Evolutionary conservation across 805 yeast species (phyloP).

Genomic region (Nakazawaea molendinolei): DNA sequence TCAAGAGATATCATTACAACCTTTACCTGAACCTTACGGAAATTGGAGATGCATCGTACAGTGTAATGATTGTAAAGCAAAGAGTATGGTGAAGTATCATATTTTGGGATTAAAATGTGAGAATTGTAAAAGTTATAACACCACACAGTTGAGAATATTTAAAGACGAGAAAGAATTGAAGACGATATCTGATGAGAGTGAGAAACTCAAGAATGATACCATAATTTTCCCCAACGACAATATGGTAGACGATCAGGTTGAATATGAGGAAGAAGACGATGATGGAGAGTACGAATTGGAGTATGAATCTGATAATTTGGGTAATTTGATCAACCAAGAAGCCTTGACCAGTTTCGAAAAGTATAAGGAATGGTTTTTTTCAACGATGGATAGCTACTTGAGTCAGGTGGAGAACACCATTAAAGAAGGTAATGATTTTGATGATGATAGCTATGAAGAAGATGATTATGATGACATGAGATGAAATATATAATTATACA

Average conservation of each 20-base stretch:
- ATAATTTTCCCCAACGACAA: not conserved
- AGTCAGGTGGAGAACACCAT: not conserved
- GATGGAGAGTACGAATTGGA: constrained; percentile 3
- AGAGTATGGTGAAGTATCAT: constrained; percentile 69
- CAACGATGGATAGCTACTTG: constrained; percentile 9
- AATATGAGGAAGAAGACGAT: not conserved
- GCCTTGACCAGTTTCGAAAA: constrained; percentile 9
- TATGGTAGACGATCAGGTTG: not conserved
- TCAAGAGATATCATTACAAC: constrained; percentile 70
- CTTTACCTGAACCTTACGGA: constrained; percentile 73
- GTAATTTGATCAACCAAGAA: constrained; percentile 3
- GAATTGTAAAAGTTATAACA: constrained; percentile 83
- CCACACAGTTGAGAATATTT: constrained; percentile 56
- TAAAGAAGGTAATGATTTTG: not conserved
- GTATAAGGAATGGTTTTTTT: constrained; percentile 11
- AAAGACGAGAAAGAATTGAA: constrained; percentile 9
- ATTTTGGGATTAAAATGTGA: constrained; percentile 83
- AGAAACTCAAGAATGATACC: not conserved
- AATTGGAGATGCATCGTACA: constrained; percentile 69
- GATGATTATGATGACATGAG: constrained; percentile 13
- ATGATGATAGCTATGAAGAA: constrained; percentile 3
- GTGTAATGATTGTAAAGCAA: constrained; percentile 86
- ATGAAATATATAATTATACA: not conserved
- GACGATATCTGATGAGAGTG: not conserved
- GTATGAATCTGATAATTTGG: not conserved